phyloP scores from a whole-genome alignment of 1,284 basidiomycete species.

The Cryptococcus amylolentus region DNA sequence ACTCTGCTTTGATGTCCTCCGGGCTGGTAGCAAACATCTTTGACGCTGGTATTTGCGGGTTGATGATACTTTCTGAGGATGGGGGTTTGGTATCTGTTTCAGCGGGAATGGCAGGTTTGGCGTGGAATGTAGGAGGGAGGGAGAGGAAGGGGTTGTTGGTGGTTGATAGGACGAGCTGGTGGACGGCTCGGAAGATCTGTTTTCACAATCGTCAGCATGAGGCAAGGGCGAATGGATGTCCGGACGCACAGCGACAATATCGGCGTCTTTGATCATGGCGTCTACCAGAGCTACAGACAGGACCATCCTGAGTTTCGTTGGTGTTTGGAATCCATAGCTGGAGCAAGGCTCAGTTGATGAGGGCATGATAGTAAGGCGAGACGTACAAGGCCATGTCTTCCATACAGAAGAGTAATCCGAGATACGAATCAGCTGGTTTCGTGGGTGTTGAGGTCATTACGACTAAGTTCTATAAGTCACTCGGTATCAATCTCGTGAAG shows the following conservation, averaged over 20 bases:
- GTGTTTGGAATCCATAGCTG: slow-evolving; percentile 50
- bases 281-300: slow-evolving; percentile 48
- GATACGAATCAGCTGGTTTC: slow-evolving; percentile 45
- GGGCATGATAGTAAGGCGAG: background rate
- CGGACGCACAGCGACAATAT: slow-evolving; percentile 42
- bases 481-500: background rate
- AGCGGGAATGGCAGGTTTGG: slow-evolving; percentile 6
- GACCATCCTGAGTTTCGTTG: slow-evolving; percentile 45
- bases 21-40: slow-evolving; percentile 37
- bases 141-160: slow-evolving; percentile 44
- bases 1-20: slow-evolving; percentile 34
- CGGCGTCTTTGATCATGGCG: slow-evolving; percentile 49
- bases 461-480: slow-evolving; percentile 19
- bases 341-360: background rate
- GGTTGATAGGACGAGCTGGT: slow-evolving; percentile 41
- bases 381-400: slow-evolving; percentile 51
- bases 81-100: slow-evolving; percentile 2
- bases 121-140: slow-evolving; percentile 30
- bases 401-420: slow-evolving; percentile 50
- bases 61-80: slow-evolving; percentile 7
- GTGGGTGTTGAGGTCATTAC: slow-evolving; percentile 42
- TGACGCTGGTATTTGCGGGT: slow-evolving; percentile 12
- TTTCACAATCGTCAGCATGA: background rate
- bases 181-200: slow-evolving; percentile 46
- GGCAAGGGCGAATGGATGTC: background rate